Evolutionary conservation across 2,329 filamentous ascomycete species (phyloP), one percentile per base, ranked within the genome.

Genomic region (Penicillium sp.): DNA sequence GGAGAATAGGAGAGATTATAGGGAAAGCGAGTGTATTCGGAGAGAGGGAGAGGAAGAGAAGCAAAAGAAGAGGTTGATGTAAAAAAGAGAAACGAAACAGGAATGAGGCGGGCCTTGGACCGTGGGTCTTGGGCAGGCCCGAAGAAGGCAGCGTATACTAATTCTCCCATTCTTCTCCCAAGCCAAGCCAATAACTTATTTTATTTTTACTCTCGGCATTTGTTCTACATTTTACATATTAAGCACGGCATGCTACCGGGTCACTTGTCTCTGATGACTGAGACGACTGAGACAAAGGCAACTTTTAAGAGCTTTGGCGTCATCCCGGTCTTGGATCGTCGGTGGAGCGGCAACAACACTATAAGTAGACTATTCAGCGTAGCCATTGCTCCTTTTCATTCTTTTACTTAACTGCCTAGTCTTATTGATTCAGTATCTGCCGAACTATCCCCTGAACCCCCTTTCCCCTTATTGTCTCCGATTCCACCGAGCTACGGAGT

Each of bases 261-360:
- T 11, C 29, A 31, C 32, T 10, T 34, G 32, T 34, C 32, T 34
- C 14, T 13, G 36, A 24, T 29, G 29, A 49, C 27, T 13, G 40
- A n/a, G 1, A 27, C 3, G n/a, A 32, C 9, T 45, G 43, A 45
- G 43, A 50, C 27, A 24, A 38, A 50, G 48, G 36, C 8, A 38
- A 38, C 36, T 43, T 43, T 49, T 4, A 34, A 16, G 38, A 18
- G 10, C 18, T 32, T 18, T 47, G 43, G 43, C 13, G 43, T 47
- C 36, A 42, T 43, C 49, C n/a, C 9, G 9, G 38, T 34, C 27
- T 52, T 22, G 27, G 50, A 49, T 49, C 31, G 11, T 48, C 50
- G n/a, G 50, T 53, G 45, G 50, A 53, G 50, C 49, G 50, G 47
- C 45, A 53, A 44, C 24, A 7, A 10, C 16, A 47, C 49, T 52